These are phyloP conservation scores for Pythium folliculosum DNA, from an alignment of 352 stramenopile genomes.

Conservation along the genomic window DNA sequence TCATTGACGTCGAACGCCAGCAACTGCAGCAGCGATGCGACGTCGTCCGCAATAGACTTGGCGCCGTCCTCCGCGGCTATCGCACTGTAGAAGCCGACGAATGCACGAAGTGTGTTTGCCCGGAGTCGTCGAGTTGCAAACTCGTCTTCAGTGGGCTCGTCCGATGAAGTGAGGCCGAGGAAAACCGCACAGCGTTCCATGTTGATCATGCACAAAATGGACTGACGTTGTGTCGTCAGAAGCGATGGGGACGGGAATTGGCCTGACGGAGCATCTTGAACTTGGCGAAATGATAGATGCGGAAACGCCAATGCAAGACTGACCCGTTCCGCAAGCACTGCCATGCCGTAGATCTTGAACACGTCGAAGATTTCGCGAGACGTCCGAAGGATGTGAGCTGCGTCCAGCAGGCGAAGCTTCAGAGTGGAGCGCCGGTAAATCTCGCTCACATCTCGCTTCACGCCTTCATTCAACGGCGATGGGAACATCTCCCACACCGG, in stretches of 20 bases:
- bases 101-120: conserved; percentile 59
- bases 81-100: conserved; percentile 72
- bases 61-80: conserved; percentile 29
- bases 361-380: conserved; percentile 78
- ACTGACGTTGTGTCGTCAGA: conserved; percentile 59
- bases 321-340: conserved; percentile 65
- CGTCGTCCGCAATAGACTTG: conserved; percentile 22
- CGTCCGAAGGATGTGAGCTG: conserved; percentile 47
- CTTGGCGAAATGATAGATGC: conserved; percentile 12
- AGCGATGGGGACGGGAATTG: conserved; percentile 36
- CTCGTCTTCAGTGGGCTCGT: conserved; percentile 11
- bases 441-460: background rate
- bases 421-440: background rate
- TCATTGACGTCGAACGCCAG: conserved; percentile 3
- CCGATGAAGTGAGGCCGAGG: conserved; percentile 38
- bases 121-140: conserved; percentile 27
- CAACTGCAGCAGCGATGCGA: conserved; percentile 22
- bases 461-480: background rate
- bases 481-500: background rate
- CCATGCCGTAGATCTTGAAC: conserved; percentile 85
- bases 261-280: background rate
- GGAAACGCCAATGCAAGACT: conserved; percentile 50
- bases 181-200: conserved; percentile 45
- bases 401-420: conserved; percentile 12
- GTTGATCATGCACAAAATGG: conserved; percentile 58